These are phyloP conservation scores for Aspergillus brasiliensis DNA, from an alignment of 2,329 filamentous ascomycete species.

Conservation along the genomic window DNA sequence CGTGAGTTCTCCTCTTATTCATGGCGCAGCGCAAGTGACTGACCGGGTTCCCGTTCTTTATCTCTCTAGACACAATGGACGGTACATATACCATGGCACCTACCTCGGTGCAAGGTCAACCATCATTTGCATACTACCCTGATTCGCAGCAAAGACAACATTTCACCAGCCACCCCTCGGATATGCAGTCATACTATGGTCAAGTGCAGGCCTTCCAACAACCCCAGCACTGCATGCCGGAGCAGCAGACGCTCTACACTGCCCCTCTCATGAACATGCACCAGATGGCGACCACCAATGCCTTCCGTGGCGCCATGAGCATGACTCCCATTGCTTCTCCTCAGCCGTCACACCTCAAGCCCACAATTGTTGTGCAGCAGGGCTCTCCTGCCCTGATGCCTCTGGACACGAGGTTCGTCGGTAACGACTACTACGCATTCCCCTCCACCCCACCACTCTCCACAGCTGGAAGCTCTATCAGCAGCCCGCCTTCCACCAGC, in stretches of 20 bases:
- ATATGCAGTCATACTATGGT: constrained; percentile 49
- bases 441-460: constrained; percentile 88
- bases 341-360: constrained; percentile 72
- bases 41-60: neutral
- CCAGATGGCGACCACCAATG: constrained; percentile 46
- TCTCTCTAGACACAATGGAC: constrained; percentile 59
- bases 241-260: constrained; percentile 41
- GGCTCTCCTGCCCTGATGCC: constrained; percentile 58
- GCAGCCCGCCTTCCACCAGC: constrained; percentile 76
- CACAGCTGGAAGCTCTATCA: constrained; percentile 78
- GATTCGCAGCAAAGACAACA: constrained; percentile 73
- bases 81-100: constrained; percentile 57
- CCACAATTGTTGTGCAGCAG: constrained; percentile 67
- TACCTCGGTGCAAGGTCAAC: constrained; percentile 64
- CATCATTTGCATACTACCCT: constrained; percentile 85
- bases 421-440: constrained; percentile 67
- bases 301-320: constrained; percentile 44
- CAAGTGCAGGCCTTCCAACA: constrained; percentile 38
- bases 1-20: constrained; percentile 9
- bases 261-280: constrained; percentile 49
- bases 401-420: constrained; percentile 73
- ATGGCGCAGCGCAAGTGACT: neutral
- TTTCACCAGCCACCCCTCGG: constrained; percentile 67
- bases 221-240: constrained; percentile 27
- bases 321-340: constrained; percentile 75